Evolutionary conservation across 1,284 basidiomycete species (phyloP), one percentile per base, ranked within the genome.

Genomic region (Amylostereum areolatum): DNA sequence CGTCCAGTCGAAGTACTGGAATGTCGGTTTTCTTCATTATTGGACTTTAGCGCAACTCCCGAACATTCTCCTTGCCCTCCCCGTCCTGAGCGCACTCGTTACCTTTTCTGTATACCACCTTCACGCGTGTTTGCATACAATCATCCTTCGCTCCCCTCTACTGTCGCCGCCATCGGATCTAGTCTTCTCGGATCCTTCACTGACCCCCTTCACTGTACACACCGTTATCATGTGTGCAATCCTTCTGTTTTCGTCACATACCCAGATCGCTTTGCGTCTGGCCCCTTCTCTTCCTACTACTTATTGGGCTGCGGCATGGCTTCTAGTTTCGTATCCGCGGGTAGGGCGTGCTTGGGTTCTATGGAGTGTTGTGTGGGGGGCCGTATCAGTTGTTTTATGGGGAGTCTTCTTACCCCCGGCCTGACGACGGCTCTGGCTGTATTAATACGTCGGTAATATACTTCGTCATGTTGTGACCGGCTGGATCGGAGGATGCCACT

Each of bases 401-500:
- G 78, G 75, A 1, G 80, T 81, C 2, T 96, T 95, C 62, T 78
- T 96, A 42, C 95, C 96, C 0, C 96, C 96, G 11, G 95, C 95
- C 0, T 97, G 67, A 59, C 70, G 69, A n/a, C n/a, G n/a, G n/a
- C n/a, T n/a, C n/a, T n/a, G n/a, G n/a, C n/a, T n/a, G n/a, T n/a
- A n/a, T n/a, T n/a, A n/a, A n/a, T n/a, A n/a, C n/a, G n/a, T n/a
- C n/a, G n/a, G n/a, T n/a, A n/a, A n/a, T n/a, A n/a, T n/a, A n/a
- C n/a, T n/a, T n/a, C n/a, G n/a, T n/a, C n/a, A n/a, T n/a, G n/a
- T n/a, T n/a, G n/a, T n/a, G n/a, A n/a, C n/a, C n/a, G n/a, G n/a
- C n/a, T n/a, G n/a, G n/a, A n/a, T n/a, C n/a, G n/a, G n/a, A n/a
- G n/a, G n/a, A n/a, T n/a, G n/a, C n/a, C n/a, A n/a, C n/a, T n/a